These are phyloP conservation scores for Parathielavia hyrcaniae DNA, from an alignment of 495 filamentous ascomycete species.

Conservation along the genomic window DNA sequence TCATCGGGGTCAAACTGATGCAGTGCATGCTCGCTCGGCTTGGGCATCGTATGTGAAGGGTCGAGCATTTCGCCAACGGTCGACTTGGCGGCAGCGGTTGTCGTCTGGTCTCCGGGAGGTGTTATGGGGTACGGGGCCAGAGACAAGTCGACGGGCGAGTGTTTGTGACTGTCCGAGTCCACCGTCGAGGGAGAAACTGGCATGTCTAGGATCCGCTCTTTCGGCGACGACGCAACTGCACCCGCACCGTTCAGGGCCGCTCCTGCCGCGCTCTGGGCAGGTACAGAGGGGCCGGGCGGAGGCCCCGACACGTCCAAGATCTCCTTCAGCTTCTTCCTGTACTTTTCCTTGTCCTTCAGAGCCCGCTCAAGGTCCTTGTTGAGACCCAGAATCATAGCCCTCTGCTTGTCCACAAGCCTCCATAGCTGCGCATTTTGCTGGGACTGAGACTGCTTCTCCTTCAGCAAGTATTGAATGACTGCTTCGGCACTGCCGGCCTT, in stretches of 20 bases:
- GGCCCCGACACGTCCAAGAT: slow-evolving; percentile 36
- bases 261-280: slow-evolving; percentile 10
- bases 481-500: slow-evolving; percentile 86
- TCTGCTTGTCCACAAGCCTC: slow-evolving; percentile 93
- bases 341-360: slow-evolving; percentile 90
- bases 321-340: slow-evolving; percentile 85
- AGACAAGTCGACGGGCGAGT: slow-evolving; percentile 48
- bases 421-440: slow-evolving; percentile 91
- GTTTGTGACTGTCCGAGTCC: slow-evolving; percentile 39
- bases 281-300: slow-evolving; percentile 19
- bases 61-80: slow-evolving; percentile 41
- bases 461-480: slow-evolving; percentile 78
- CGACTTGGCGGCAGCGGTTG: slow-evolving; percentile 25
- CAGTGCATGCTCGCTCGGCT: slow-evolving; percentile 46
- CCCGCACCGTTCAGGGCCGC: slow-evolving; percentile 7
- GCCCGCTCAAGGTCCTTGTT: slow-evolving; percentile 92
- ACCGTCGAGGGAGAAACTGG: slow-evolving; percentile 39
- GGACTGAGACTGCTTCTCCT: slow-evolving; percentile 80
- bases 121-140: slow-evolving; percentile 54
- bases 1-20: slow-evolving; percentile 49
- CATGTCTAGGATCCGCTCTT: slow-evolving; percentile 33
- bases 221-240: slow-evolving; percentile 17
- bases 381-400: slow-evolving; percentile 83
- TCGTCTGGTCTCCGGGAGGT: slow-evolving; percentile 41
- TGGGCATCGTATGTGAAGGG: slow-evolving; percentile 50